These are phyloP conservation scores for Escallonia rubra DNA, from an alignment of 129 eudicot genomes.

Conservation along the genomic window DNA sequence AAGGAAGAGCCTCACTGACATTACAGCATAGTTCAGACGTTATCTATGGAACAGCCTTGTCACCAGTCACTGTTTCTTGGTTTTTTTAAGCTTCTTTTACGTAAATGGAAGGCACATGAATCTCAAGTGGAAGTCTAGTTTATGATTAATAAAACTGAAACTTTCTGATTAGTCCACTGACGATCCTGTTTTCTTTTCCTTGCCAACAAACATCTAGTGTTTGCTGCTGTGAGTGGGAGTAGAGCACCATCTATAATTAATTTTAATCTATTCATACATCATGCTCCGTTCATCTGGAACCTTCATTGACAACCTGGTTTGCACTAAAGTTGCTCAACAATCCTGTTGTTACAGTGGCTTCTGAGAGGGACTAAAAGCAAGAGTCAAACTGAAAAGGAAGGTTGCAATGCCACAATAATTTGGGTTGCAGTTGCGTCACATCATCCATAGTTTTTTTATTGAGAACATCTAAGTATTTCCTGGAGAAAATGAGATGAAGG, in stretches of 20 bases:
- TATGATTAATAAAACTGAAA: not conserved
- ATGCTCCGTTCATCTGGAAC: not conserved
- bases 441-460: not conserved
- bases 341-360: not conserved
- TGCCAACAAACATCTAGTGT: not conserved
- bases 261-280: not conserved
- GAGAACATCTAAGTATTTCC: not conserved
- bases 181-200: not conserved
- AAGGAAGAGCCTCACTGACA: not conserved
- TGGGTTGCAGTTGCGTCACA: not conserved
- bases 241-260: not conserved
- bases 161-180: conserved; percentile 5
- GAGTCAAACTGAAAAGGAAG: no score
- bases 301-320: not conserved
- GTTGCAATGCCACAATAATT: not conserved
- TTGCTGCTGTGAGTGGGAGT: not conserved
- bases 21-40: not conserved
- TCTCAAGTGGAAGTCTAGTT: conserved; percentile 21
- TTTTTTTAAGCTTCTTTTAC: not conserved
- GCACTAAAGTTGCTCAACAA: not conserved
- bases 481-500: conserved; percentile 2
- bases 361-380: not conserved
- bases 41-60: not conserved
- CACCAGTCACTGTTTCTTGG: conserved; percentile 7
- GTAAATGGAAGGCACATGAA: conserved; percentile 15